A percentile compares a stretch with the other conserved stretches of the same genome.
Conservation (phyloP, 2,329 filamentous ascomycete species). For the Alternaria sp. region DNA sequence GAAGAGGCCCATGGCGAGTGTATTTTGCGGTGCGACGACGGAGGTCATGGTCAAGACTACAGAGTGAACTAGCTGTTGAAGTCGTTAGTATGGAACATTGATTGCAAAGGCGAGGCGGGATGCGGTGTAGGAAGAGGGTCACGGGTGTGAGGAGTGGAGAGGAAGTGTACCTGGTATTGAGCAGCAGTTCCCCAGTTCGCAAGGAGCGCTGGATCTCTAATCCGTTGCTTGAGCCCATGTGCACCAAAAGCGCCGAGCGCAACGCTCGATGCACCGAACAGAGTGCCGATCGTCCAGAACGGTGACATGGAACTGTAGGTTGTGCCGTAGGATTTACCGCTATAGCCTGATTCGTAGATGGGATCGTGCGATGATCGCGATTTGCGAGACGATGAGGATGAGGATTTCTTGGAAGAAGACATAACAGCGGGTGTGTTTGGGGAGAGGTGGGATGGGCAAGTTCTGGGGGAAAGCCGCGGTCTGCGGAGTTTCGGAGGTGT, state of each 20-base stretch:
- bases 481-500: conserved; percentile 32
- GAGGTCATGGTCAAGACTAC: conserved; percentile 66
- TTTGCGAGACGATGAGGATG: conserved; percentile 19
- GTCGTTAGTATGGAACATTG: conserved; percentile 2
- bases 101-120: not conserved
- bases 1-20: conserved; percentile 66
- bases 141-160: not conserved
- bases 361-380: conserved; percentile 10
- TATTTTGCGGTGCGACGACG: conserved; percentile 62
- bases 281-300: conserved; percentile 69
- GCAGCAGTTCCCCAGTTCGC: conserved; percentile 71
- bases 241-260: conserved; percentile 72
- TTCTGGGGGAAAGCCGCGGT: conserved; percentile 19
- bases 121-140: not conserved
- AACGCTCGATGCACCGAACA: conserved; percentile 70
- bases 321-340: conserved; percentile 5
- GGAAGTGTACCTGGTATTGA: conserved; percentile 67
- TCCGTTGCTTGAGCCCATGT: conserved; percentile 69
- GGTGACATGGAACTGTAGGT: conserved; percentile 44
- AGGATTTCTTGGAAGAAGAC: conserved; percentile 24
- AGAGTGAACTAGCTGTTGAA: conserved; percentile 70
- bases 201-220: conserved; percentile 66
- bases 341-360: not conserved
- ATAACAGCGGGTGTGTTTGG: conserved; percentile 8
- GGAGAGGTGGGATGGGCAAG: conserved; percentile 17